phyloP scores from a whole-genome alignment of 768 basidiomycete genomes.

The Sutorius australiensis region DNA sequence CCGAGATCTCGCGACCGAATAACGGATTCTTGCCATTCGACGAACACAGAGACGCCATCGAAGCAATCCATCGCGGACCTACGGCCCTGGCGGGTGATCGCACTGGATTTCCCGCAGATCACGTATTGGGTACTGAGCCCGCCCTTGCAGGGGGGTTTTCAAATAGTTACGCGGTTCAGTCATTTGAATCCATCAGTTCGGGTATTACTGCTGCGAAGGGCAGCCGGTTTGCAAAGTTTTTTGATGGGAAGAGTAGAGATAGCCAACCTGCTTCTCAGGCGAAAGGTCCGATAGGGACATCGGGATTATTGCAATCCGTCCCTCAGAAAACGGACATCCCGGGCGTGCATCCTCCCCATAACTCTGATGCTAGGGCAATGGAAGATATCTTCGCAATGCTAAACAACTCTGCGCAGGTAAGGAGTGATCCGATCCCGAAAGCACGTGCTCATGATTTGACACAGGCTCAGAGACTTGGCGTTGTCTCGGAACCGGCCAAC shows the following conservation, averaged over 20 bases:
- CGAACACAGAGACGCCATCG: slow-evolving; percentile 33
- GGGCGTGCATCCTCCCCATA: slow-evolving; percentile 35
- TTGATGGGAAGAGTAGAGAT: slow-evolving; percentile 67
- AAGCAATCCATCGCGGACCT: slow-evolving; percentile 20
- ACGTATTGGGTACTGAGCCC: slow-evolving; percentile 16
- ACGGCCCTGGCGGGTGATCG: slow-evolving; percentile 20
- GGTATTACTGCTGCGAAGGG: slow-evolving; percentile 59
- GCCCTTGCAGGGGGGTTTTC: slow-evolving; percentile 15
- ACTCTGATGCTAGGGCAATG: slow-evolving; percentile 57
- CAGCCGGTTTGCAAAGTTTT: slow-evolving; percentile 85
- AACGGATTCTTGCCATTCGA: slow-evolving; percentile 58
- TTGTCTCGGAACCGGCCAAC: slow-evolving; percentile 21
- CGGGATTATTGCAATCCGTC: slow-evolving; percentile 45
- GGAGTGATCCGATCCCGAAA: slow-evolving; percentile 15
- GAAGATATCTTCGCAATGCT: slow-evolving; percentile 82
- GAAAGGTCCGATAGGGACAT: slow-evolving; percentile 39
- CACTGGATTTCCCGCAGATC: slow-evolving; percentile 20
- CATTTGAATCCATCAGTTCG: slow-evolving; percentile 34
- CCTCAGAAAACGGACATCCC: slow-evolving; percentile 45
- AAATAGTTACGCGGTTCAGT: slow-evolving; percentile 11
- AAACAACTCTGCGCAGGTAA: slow-evolving; percentile 70
- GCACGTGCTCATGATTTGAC: slow-evolving; percentile 7
- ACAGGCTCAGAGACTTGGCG: slow-evolving; percentile 28
- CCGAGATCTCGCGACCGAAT: slow-evolving; percentile 12
- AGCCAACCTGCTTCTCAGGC: slow-evolving; percentile 26